A percentile compares a stretch with the other conserved stretches of the same genome.
phyloP scores from a whole-genome alignment of 2,329 filamentous ascomycete genomes.

The Albifimbria verrucaria region DNA sequence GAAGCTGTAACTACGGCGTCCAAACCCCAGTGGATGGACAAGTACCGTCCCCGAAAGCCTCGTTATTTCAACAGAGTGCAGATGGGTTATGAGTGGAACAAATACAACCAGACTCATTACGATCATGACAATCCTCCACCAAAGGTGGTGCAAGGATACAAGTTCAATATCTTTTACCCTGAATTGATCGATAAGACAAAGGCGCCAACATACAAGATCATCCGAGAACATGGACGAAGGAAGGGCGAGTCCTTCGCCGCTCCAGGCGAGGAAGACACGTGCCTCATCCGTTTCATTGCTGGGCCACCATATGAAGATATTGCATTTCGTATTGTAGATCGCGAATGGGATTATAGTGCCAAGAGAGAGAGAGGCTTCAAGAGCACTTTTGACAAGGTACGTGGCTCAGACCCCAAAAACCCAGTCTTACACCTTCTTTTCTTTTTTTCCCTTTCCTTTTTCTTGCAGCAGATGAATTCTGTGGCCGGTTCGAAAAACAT shows the following conservation, averaged over 20 bases:
- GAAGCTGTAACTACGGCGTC: constrained; percentile 63
- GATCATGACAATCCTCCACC: constrained; percentile 97
- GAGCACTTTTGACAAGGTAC: constrained; percentile 95
- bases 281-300: constrained; percentile 91
- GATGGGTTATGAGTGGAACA: constrained; percentile 99
- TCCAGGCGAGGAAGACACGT: constrained; percentile 95
- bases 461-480: constrained; percentile 5
- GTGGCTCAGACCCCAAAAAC: constrained; percentile 25
- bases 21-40: constrained; percentile 75
- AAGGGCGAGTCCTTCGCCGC: constrained; percentile 89
- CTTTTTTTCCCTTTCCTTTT: too few relatives aligned
- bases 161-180: constrained; percentile 99
- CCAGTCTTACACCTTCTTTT: background rate
- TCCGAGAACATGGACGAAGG: constrained; percentile 85
- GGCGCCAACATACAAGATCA: constrained; percentile 93
- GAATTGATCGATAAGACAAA: constrained; percentile 94
- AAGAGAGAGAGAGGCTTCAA: constrained; percentile 93
- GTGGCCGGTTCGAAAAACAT: constrained; percentile 6
- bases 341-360: constrained; percentile 98
- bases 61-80: constrained; percentile 97
- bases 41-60: constrained; percentile 86
- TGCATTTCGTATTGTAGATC: constrained; percentile 95
- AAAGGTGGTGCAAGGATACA: constrained; percentile 98
- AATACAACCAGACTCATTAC: constrained; percentile 99
- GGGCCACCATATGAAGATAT: constrained; percentile 96